Percentiles rank a stretch among this genome's conserved stretches.
Conservation (phyloP, 192 early-diverging fungal species). For the Umbelopsis sp. region DNA sequence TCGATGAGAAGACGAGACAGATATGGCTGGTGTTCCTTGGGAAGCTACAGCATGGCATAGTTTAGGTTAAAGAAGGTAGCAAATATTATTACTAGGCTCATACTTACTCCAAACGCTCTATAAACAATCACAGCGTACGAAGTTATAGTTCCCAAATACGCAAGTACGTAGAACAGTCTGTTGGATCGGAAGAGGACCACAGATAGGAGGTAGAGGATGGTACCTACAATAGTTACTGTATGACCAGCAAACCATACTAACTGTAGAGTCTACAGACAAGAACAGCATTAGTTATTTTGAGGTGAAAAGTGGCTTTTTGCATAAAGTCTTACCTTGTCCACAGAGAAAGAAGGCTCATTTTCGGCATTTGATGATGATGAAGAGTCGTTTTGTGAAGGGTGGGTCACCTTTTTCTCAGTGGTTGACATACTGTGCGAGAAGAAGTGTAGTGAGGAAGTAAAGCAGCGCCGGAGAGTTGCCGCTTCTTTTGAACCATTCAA, state of each 20-base stretch:
- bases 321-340: background rate
- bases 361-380: background rate
- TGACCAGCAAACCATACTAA: conserved; percentile 37
- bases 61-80: background rate
- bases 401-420: background rate
- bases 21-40: background rate
- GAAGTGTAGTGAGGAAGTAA: background rate
- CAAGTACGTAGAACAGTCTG: conserved; percentile 23
- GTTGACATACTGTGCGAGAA: background rate
- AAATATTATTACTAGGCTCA: background rate
- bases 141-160: conserved; percentile 19
- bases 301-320: background rate
- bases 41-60: background rate
- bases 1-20: conserved; percentile 29
- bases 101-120: conserved; percentile 31
- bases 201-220: conserved; percentile 24
- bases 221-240: background rate
- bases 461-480: background rate
- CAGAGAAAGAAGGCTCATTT: background rate
- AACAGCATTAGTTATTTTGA: background rate
- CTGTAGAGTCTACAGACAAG: conserved; percentile 23
- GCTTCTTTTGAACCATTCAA: background rate
- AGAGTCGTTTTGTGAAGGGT: background rate
- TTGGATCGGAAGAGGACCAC: conserved; percentile 22
- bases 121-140: conserved; percentile 34